These are phyloP conservation scores for Symmetrospora coprosmae DNA, from an alignment of 768 basidiomycete species.

Conservation along the genomic window DNA sequence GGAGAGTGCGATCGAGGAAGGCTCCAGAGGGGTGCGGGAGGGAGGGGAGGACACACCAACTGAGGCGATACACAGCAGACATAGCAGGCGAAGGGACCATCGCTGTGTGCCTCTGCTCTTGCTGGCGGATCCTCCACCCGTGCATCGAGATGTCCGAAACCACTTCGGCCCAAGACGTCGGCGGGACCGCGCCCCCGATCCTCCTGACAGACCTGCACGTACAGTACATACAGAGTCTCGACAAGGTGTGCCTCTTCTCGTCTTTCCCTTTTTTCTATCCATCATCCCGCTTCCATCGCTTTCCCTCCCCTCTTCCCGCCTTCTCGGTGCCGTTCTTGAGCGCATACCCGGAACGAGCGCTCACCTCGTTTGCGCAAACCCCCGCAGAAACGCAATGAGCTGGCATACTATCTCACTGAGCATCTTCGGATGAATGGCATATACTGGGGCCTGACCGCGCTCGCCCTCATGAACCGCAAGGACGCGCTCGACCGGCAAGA, in stretches of 20 bases:
- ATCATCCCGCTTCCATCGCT: neutral
- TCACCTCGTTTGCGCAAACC: neutral
- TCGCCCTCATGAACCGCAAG: conserved; percentile 60
- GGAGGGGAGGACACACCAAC: too few relatives aligned
- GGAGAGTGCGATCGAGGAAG: too few relatives aligned
- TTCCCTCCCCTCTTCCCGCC: neutral
- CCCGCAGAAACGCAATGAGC: conserved; percentile 30
- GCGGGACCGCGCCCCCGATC: neutral
- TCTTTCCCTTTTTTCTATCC: too few relatives aligned
- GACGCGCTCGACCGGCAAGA: conserved; percentile 70
- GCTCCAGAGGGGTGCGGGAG: too few relatives aligned
- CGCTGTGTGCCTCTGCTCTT: too few relatives aligned
- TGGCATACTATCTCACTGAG: conserved; percentile 75
- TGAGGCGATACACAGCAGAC: too few relatives aligned
- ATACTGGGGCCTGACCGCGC: conserved; percentile 88
- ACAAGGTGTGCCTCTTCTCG: conserved; percentile 48
- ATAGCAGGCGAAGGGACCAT: too few relatives aligned
- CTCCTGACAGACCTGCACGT: conserved; percentile 52
- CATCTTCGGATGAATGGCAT: conserved; percentile 90
- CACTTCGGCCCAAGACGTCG: neutral
- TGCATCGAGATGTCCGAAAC: too few relatives aligned
- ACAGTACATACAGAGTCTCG: conserved; percentile 59
- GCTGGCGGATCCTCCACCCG: too few relatives aligned
- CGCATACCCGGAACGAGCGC: conserved; percentile 22
- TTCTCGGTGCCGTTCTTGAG: neutral